Percentiles rank a stretch among this genome's conserved stretches.
These are phyloP conservation scores for Pseudonectria buxi DNA, from an alignment of 2,329 filamentous ascomycete genomes.

Conservation along the genomic window DNA sequence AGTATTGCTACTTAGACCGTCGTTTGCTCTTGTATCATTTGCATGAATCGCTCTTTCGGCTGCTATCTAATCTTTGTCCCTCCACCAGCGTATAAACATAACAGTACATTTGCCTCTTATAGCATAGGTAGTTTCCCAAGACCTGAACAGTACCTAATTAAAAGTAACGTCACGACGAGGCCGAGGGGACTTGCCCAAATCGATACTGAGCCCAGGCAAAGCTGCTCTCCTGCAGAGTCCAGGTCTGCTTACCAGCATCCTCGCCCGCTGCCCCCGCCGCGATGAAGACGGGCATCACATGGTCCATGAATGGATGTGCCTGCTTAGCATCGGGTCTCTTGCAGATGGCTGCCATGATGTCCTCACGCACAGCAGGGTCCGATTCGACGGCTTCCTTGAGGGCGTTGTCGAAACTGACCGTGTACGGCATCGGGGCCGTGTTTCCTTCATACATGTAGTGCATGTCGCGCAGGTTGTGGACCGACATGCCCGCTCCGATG, in stretches of 20 bases:
- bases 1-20: slow-evolving; percentile 5
- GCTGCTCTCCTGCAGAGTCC: slow-evolving; percentile 39
- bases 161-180: slow-evolving; percentile 2
- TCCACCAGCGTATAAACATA: no score
- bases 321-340: slow-evolving; percentile 39
- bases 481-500: slow-evolving; percentile 68
- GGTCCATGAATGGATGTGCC: slow-evolving; percentile 44
- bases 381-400: slow-evolving; percentile 57
- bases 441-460: slow-evolving; percentile 27
- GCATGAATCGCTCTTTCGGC: no score
- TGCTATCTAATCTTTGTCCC: no score
- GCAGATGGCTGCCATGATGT: slow-evolving; percentile 32
- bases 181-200: slow-evolving; percentile 32
- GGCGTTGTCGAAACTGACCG: slow-evolving; percentile 58
- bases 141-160: no score
- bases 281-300: slow-evolving; percentile 43
- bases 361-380: slow-evolving; percentile 30
- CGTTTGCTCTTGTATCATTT: no score
- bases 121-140: no score
- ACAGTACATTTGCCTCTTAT: no score
- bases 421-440: slow-evolving; percentile 45
- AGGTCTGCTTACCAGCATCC: slow-evolving; percentile 35
- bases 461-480: slow-evolving; percentile 59
- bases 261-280: slow-evolving; percentile 39
- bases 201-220: slow-evolving; percentile 43